Percentiles rank a stretch among this genome's conserved stretches.
phyloP scores from a whole-genome alignment of 352 stramenopile species.

The Pythium oligandrum region DNA sequence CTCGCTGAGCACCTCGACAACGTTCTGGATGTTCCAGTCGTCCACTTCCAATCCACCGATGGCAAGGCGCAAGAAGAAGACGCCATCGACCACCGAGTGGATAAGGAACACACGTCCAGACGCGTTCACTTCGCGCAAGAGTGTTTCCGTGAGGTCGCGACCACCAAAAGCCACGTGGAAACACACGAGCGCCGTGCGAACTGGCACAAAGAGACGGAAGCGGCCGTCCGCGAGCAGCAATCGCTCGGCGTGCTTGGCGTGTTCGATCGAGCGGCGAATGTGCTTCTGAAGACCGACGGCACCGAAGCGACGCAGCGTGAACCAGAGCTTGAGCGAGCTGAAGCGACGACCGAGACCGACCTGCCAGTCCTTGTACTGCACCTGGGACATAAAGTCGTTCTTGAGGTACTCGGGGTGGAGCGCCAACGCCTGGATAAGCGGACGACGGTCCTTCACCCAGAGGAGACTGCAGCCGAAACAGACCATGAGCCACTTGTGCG shows the following conservation, averaged over 20 bases:
- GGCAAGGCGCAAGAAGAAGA: slow-evolving; percentile 49
- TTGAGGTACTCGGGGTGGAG: slow-evolving; percentile 68
- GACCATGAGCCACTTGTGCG: slow-evolving; percentile 74
- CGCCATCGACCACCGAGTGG: slow-evolving; percentile 53
- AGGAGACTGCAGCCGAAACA: slow-evolving; percentile 61
- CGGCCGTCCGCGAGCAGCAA: slow-evolving; percentile 33
- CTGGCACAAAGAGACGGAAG: slow-evolving; percentile 45
- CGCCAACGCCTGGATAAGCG: slow-evolving; percentile 48
- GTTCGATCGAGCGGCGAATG: slow-evolving; percentile 41
- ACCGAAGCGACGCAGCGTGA: slow-evolving; percentile 64
- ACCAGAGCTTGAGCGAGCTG: slow-evolving; percentile 67
- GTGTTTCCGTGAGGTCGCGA: slow-evolving; percentile 35
- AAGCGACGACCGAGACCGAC: slow-evolving; percentile 63
- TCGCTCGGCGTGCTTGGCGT: slow-evolving; percentile 38
- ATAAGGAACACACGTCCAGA: slow-evolving; percentile 57
- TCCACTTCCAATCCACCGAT: slow-evolving; percentile 44
- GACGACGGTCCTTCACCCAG: slow-evolving; percentile 58
- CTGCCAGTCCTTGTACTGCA: slow-evolving; percentile 77
- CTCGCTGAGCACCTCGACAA: slow-evolving; percentile 28
- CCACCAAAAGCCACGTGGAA: slow-evolving; percentile 47
- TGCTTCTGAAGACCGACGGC: slow-evolving; percentile 43
- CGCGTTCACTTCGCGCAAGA: slow-evolving; percentile 53
- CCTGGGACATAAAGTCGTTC: slow-evolving; percentile 57
- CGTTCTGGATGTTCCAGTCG: slow-evolving; percentile 41
- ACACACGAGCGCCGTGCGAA: slow-evolving; percentile 56